These are phyloP conservation scores for Paramecium sonneborni DNA, from an alignment of 73 alveolate genomes.

Conservation along the genomic window DNA sequence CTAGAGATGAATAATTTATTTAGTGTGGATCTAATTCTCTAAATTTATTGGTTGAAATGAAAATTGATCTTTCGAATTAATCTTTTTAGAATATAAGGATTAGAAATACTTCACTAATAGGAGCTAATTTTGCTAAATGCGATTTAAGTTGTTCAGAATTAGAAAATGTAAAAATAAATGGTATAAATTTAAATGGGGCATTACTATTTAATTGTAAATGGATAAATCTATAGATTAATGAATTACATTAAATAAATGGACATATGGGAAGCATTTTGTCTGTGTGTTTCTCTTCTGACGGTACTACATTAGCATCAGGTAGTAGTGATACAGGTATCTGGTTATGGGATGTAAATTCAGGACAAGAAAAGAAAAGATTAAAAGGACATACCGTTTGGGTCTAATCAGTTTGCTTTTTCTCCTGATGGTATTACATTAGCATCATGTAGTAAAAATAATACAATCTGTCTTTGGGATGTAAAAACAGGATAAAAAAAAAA, in stretches of 20 bases:
- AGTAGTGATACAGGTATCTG: background rate
- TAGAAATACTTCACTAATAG: background rate
- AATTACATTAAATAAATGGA: background rate
- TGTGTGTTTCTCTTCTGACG: background rate
- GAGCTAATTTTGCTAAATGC: background rate
- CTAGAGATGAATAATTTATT: background rate
- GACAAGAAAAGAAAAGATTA: background rate
- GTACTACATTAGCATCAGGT: background rate
- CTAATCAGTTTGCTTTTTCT: background rate
- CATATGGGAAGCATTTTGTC: background rate
- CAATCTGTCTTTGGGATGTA: background rate
- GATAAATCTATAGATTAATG: background rate
- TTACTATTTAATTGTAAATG: background rate
- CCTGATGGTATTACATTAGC: no score
- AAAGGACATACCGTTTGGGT: background rate
- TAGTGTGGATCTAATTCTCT: background rate
- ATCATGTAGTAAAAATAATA: background rate
- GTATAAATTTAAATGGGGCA: background rate
- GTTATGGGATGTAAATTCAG: background rate
- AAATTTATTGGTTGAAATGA: background rate
- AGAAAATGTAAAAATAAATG: background rate
- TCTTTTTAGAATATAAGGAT: background rate
- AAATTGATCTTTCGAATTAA: background rate
- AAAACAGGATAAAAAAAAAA: no score
- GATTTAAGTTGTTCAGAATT: background rate